Conservation (phyloP, 306 rosid genomes). For the Leucaena leucocephala region DNA sequence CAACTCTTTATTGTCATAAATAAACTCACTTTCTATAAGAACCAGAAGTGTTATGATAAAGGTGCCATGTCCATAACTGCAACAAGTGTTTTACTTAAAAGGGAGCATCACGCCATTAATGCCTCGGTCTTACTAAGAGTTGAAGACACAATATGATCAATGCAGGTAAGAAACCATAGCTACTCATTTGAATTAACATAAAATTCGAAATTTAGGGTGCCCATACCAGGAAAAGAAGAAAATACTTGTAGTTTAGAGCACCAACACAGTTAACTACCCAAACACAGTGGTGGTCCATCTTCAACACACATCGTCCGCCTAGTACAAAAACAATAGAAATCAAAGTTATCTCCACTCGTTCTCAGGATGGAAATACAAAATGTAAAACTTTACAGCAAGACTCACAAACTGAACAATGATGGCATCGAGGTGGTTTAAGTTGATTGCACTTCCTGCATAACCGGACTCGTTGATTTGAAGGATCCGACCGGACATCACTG, state of each 20-base stretch:
- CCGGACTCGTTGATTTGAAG: slow-evolving; percentile 53
- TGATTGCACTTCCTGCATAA: slow-evolving; percentile 75
- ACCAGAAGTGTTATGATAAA: neutral
- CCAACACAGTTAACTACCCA: slow-evolving; percentile 99
- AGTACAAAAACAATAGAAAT: slow-evolving; percentile 38
- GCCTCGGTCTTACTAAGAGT: slow-evolving; percentile 11
- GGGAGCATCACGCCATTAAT: neutral
- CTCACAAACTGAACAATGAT: slow-evolving; percentile 97
- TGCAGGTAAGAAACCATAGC: slow-evolving; percentile 16
- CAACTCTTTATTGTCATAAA: slow-evolving; percentile 17
- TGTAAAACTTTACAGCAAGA: slow-evolving; percentile 4
- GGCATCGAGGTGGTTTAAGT: slow-evolving; percentile 82
- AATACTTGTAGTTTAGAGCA: slow-evolving; percentile 89
- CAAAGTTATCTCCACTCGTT: slow-evolving; percentile 17
- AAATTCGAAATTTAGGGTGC: slow-evolving; percentile 11
- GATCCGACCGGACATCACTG: slow-evolving; percentile 48
- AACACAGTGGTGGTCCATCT: slow-evolving; percentile 99
- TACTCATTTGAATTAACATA: neutral
- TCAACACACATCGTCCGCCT: slow-evolving; percentile 98
- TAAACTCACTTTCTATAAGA: neutral
- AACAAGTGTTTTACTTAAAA: neutral
- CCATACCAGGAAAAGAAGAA: slow-evolving; percentile 94
- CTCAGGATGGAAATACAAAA: slow-evolving; percentile 6
- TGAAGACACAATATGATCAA: slow-evolving; percentile 24
- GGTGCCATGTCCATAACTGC: neutral